phyloP scores from a whole-genome alignment of 371 early-diverging fungal species.

The Sporodiniella umbellata region DNA sequence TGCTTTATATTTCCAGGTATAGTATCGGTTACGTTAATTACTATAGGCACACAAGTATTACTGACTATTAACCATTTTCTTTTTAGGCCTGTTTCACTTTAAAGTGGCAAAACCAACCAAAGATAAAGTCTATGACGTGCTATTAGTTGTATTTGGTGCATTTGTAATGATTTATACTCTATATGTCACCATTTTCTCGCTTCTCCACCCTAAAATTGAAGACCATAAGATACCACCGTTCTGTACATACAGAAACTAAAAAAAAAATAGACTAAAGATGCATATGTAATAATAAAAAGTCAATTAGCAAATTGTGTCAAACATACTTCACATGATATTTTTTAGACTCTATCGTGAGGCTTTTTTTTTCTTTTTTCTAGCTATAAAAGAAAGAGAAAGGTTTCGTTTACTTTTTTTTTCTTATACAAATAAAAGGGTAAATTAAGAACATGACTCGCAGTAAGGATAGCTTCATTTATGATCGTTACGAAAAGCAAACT shows the following conservation, averaged over 20 bases:
- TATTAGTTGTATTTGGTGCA: constrained; percentile 51
- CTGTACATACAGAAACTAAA: constrained; percentile 11
- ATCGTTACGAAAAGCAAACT: background rate
- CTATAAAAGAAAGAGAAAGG: background rate
- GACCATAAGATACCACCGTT: constrained; percentile 7
- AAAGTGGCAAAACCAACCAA: constrained; percentile 35
- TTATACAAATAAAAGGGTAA: background rate
- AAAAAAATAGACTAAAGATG: too few species aligned
- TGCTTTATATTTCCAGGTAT: constrained; percentile 70
- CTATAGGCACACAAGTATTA: background rate
- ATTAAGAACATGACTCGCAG: background rate
- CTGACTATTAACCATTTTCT: too few species aligned
- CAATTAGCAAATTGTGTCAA: background rate
- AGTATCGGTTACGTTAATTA: background rate
- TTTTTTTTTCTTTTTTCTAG: background rate
- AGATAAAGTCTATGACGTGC: constrained; percentile 29
- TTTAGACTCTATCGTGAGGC: background rate
- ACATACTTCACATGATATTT: too few species aligned
- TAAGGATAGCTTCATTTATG: background rate
- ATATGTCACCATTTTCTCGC: constrained; percentile 33
- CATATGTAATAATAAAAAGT: background rate
- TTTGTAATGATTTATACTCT: constrained; percentile 47
- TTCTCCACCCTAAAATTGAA: constrained; percentile 16
- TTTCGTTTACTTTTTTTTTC: background rate
- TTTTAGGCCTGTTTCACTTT: constrained; percentile 62